phyloP scores from a whole-genome alignment of 2,329 filamentous ascomycete species.

The Aureobasidium sp. region DNA sequence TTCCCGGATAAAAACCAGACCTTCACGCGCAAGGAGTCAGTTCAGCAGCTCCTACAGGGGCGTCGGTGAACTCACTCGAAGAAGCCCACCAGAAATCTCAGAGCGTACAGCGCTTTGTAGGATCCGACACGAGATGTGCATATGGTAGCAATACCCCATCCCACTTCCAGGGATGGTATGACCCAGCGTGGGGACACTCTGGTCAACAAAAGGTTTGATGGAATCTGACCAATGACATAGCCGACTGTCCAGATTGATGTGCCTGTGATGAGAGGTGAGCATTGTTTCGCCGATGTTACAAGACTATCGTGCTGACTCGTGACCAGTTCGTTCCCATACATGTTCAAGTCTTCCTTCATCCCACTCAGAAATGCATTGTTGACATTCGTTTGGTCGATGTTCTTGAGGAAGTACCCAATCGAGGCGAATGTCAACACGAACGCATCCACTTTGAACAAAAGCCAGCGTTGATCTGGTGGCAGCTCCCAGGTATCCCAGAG shows the following conservation, averaged over 20 bases:
- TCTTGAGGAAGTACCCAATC: constrained; percentile 24
- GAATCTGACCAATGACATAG: constrained; percentile 44
- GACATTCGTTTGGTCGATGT: constrained; percentile 44
- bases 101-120: constrained; percentile 43
- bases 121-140: constrained; percentile 42
- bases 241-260: constrained; percentile 27
- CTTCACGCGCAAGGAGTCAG: background rate
- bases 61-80: constrained; percentile 43
- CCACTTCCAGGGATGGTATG: constrained; percentile 43
- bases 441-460: constrained; percentile 14
- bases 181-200: constrained; percentile 36
- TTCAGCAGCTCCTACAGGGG: background rate
- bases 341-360: constrained; percentile 45
- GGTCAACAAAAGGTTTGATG: constrained; percentile 42
- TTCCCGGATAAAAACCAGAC: constrained; percentile 62
- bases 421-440: constrained; percentile 15
- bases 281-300: constrained; percentile 20
- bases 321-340: constrained; percentile 42
- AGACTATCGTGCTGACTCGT: background rate
- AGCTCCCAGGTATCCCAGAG: constrained; percentile 16
- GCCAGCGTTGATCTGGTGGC: constrained; percentile 13
- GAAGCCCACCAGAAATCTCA: constrained; percentile 51
- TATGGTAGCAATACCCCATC: constrained; percentile 47
- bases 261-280: constrained; percentile 29
- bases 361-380: constrained; percentile 48